Percentiles rank a stretch among this genome's conserved stretches.
Evolutionary conservation across 169 alveolate species (phyloP).

Genomic region (Eimeria sp.): DNA sequence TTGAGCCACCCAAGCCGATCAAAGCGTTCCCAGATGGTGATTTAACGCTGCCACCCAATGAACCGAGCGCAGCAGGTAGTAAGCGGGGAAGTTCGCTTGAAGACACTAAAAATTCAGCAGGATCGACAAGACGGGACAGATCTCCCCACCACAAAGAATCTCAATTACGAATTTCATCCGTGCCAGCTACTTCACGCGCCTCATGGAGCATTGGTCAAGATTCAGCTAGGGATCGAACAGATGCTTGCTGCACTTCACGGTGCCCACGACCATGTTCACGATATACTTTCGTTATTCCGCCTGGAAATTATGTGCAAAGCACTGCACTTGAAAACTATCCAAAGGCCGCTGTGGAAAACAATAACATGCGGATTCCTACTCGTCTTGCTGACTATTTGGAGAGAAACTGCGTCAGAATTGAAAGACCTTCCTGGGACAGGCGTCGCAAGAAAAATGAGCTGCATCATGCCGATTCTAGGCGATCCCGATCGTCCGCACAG

Average conservation of each 20-base stretch:
- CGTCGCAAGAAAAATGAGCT: neutral
- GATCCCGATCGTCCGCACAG: conserved; percentile 24
- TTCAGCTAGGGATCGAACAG: neutral
- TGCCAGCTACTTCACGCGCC: conserved; percentile 8
- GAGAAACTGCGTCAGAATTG: conserved; percentile 18
- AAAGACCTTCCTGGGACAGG: conserved; percentile 70
- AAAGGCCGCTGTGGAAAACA: conserved; percentile 22
- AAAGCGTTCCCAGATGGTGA: conserved; percentile 33
- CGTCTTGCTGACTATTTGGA: conserved; percentile 49
- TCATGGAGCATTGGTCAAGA: conserved; percentile 3
- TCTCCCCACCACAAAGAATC: neutral
- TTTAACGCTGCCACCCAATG: neutral
- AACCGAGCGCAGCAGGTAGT: neutral
- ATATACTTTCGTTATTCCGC: conserved; percentile 4
- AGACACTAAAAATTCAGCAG: neutral
- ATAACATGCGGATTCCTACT: conserved; percentile 71
- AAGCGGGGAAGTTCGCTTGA: neutral
- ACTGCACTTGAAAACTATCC: conserved; percentile 42
- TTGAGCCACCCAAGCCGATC: conserved; percentile 12
- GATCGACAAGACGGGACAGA: neutral
- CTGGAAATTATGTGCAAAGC: neutral
- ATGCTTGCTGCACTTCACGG: conserved; percentile 5
- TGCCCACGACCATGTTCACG: conserved; percentile 20
- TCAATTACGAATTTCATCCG: neutral
- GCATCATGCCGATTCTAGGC: neutral